phyloP scores from a whole-genome alignment of 352 stramenopile genomes.

The Pythium rhizo-oryzae region DNA sequence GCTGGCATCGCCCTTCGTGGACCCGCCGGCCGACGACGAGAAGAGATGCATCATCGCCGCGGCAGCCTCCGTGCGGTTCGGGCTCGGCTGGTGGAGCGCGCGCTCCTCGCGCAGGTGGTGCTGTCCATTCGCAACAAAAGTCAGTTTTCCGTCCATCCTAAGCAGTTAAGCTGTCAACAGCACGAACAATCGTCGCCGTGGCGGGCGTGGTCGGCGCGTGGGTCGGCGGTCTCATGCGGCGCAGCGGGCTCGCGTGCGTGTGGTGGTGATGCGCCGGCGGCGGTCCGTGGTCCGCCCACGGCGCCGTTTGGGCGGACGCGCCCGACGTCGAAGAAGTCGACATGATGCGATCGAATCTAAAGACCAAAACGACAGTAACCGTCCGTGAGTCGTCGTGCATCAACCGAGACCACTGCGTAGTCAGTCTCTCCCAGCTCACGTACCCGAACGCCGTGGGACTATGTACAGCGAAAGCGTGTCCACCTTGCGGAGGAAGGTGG shows the following conservation, averaged over 20 bases:
- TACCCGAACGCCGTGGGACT: no score
- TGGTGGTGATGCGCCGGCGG: conserved; percentile 23
- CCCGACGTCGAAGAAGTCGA: not conserved
- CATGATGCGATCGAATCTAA: no score
- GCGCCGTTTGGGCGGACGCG: not conserved
- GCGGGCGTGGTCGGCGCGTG: conserved; percentile 26
- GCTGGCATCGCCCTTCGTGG: conserved; percentile 23
- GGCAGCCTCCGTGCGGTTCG: conserved; percentile 76
- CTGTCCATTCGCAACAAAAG: not conserved
- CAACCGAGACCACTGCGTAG: no score
- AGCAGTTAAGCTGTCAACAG: no score
- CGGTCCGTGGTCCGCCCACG: conserved; percentile 1
- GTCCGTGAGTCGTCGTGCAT: no score
- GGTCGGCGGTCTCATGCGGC: conserved; percentile 15
- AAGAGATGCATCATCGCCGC: conserved; percentile 83
- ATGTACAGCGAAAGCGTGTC: no score
- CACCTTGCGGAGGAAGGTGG: no score
- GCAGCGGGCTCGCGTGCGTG: conserved; percentile 30
- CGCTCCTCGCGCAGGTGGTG: conserved; percentile 22
- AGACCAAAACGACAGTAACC: no score
- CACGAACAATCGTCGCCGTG: conserved; percentile 19
- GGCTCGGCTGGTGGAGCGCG: conserved; percentile 63
- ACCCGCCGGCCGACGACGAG: conserved; percentile 34
- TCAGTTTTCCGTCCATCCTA: no score
- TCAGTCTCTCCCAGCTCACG: no score